phyloP scores from a whole-genome alignment of 176 grass and related monocot genomes.

The Olyra latifolia region DNA sequence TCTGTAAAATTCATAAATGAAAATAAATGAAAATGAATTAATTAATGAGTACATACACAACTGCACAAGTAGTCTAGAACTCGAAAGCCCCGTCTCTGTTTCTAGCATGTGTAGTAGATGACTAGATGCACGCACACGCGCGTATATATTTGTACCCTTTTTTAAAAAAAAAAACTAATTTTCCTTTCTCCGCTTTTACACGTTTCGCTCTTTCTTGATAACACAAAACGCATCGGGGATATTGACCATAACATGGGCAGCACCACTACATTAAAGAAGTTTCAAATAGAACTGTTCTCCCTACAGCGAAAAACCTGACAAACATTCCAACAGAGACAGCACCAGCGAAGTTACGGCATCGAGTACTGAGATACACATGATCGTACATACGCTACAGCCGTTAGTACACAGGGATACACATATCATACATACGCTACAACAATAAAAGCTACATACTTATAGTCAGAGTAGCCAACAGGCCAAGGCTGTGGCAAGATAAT shows the following conservation, averaged over 20 bases:
- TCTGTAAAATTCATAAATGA: too few species aligned
- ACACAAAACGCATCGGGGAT: neutral
- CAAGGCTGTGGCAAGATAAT: neutral
- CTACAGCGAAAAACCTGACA: slow-evolving; percentile 10
- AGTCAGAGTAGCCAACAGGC: neutral
- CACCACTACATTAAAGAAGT: neutral
- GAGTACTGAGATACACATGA: neutral
- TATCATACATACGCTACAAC: slow-evolving; percentile 14
- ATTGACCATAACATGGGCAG: neutral
- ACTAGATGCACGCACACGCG: too few species aligned
- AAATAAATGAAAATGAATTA: too few species aligned
- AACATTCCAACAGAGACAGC: neutral
- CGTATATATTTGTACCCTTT: too few species aligned
- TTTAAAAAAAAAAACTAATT: too few species aligned
- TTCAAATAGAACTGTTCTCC: neutral
- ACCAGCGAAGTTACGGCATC: neutral
- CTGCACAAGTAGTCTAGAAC: too few species aligned
- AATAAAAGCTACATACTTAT: slow-evolving; percentile 6
- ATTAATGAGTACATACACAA: too few species aligned
- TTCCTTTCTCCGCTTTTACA: neutral
- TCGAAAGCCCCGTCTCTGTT: too few species aligned
- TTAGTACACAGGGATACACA: neutral
- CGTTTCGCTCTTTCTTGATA: neutral
- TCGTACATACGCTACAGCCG: slow-evolving; percentile 7
- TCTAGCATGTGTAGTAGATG: too few species aligned